A percentile compares a stretch with the other conserved stretches of the same genome.
phyloP scores from a whole-genome alignment of 169 alveolate genomes.

The Plasmodium cynomolgi region DNA sequence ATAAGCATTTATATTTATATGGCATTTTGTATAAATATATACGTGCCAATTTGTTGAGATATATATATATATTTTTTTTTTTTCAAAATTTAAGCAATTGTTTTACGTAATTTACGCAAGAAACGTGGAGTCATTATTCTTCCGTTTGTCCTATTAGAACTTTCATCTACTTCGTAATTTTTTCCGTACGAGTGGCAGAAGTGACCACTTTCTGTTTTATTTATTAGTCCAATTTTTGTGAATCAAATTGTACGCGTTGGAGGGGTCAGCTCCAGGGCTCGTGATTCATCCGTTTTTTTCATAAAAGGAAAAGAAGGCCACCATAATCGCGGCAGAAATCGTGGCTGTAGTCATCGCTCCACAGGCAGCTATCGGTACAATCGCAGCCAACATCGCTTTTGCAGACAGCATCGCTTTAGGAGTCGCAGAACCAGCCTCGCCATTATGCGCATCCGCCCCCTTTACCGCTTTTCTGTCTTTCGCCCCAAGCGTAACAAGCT shows the following conservation, averaged over 20 bases:
- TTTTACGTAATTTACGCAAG: neutral
- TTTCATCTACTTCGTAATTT: neutral
- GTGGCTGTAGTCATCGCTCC: neutral
- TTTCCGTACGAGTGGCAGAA: neutral
- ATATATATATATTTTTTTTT: neutral
- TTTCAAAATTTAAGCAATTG: neutral
- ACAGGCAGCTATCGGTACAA: neutral
- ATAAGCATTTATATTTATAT: neutral
- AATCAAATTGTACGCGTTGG: neutral
- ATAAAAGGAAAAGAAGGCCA: neutral
- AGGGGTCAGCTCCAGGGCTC: neutral
- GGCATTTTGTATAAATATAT: neutral
- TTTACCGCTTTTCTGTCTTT: neutral
- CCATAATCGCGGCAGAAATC: neutral
- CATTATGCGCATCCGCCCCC: neutral
- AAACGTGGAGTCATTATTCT: neutral
- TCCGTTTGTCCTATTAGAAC: neutral
- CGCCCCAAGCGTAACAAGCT: neutral
- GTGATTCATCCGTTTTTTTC: neutral
- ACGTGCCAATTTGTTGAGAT: neutral
- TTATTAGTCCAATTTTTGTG: neutral
- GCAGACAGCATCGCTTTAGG: neutral
- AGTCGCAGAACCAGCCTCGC: neutral
- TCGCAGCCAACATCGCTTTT: neutral
- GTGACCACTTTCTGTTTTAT: neutral